Conservation (phyloP, 1,139 yeast genomes). For the Saccharomyces hybrid region DNA sequence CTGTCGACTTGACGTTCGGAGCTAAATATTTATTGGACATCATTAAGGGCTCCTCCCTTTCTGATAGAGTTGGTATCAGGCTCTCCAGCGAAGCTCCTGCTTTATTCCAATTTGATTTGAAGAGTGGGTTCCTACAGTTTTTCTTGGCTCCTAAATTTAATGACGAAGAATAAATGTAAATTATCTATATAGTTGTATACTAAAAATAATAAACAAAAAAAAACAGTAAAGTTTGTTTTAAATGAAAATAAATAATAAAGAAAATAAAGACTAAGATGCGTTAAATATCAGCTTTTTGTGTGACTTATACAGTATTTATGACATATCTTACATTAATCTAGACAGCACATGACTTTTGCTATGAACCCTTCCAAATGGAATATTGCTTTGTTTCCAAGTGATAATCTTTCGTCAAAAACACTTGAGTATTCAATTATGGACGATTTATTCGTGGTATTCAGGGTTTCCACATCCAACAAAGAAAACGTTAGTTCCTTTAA, state of each 20-base stretch:
- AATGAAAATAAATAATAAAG: not conserved
- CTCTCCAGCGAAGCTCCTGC: conserved; percentile 93
- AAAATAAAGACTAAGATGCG: not conserved
- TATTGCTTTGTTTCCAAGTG: conserved; percentile 81
- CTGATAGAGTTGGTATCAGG: conserved; percentile 71
- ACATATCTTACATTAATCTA: conserved; percentile 8
- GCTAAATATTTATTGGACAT: conserved; percentile 85
- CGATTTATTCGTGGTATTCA: conserved; percentile 16
- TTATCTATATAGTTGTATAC: conserved; percentile 2
- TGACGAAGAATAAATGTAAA: conserved; percentile 56
- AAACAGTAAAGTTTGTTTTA: not conserved
- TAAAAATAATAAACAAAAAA: not conserved
- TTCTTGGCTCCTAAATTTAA: conserved; percentile 97
- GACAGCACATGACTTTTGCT: conserved; percentile 64
- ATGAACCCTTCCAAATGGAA: conserved; percentile 93
- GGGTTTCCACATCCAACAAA: conserved; percentile 37
- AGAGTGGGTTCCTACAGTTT: conserved; percentile 90
- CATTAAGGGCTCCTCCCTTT: conserved; percentile 79
- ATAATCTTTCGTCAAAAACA: conserved; percentile 76
- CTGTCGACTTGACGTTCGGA: conserved; percentile 87
- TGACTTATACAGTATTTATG: not conserved
- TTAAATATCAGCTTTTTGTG: not conserved
- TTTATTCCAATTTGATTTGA: conserved; percentile 82
- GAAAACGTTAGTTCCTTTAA: conserved; percentile 60
- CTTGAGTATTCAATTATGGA: conserved; percentile 66